Evolutionary conservation across 1,284 basidiomycete genomes (phyloP), one percentile per base, ranked within the genome.

Genomic region (Malassezia equina): DNA sequence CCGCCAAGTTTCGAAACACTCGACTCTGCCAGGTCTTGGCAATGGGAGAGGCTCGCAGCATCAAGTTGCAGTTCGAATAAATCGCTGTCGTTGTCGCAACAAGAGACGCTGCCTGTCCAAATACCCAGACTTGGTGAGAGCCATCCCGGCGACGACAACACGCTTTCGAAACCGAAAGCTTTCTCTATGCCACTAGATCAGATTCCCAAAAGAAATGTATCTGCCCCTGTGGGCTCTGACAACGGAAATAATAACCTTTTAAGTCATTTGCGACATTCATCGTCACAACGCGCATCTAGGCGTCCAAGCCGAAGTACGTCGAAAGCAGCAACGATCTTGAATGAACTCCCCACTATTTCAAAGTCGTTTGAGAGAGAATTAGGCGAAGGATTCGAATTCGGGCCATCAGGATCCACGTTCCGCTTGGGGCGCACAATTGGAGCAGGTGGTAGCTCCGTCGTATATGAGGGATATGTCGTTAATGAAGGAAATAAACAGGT

Each of bases 301-400:
- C 27, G 41, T 6, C 41, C 41, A 25, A 43, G 27, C 27, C 24
- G 27, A 8, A 27, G 27, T 21, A 43, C 24, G 11, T 27, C 41
- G 13, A 43, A 24, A 43, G 41, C 41, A n/a, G 24, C 27, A 17
- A 19, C 9, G 5, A 24, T 24, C 1, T 24, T 43, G 2, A 27
- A 3, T 23, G 23, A 19, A 13, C 41, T 23, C 19, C 7, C 11
- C 7, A 13, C 41, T 3, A 15, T 7, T 17, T 43, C 41, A 43
- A 24, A 17, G 41, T 27, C 41, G 4, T 15, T 28, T 24, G 27
- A 43, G 13, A 19, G 23, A 15, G 41, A 43, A 24, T 27, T 29
- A 9, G 45, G 41, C 13, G 46, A 53, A 27, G 52, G 52, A 24
- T 53, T 40, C 15, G 52, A 41, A 31, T 53, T 53, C 27, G 52